These are phyloP conservation scores for Abrus precatorius DNA, from an alignment of 306 rosid genomes.

Conservation along the genomic window DNA sequence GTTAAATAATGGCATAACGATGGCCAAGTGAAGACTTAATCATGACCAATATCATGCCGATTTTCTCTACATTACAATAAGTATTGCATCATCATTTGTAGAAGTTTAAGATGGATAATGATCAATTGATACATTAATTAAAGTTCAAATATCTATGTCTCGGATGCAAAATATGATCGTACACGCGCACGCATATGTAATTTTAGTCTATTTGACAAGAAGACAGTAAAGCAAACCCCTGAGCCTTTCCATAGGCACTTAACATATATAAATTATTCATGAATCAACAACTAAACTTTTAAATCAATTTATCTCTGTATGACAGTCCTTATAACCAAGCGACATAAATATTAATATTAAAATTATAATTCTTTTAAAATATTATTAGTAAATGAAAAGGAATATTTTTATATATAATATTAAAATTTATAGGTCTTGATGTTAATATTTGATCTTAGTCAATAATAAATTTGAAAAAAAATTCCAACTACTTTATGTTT, in stretches of 20 bases:
- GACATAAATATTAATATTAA: background rate
- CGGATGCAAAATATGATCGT: slow-evolving; percentile 14
- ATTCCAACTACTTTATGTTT: background rate
- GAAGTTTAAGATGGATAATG: slow-evolving; percentile 13
- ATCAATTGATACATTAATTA: slow-evolving; percentile 21
- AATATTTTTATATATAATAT: background rate
- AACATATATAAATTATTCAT: background rate
- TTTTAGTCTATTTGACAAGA: slow-evolving; percentile 1
- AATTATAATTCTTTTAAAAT: background rate
- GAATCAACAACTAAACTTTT: background rate
- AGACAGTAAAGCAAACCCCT: slow-evolving; percentile 28
- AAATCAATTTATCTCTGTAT: background rate
- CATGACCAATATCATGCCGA: background rate
- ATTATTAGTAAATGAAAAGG: background rate
- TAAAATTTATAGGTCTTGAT: background rate
- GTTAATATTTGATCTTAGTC: slow-evolving; percentile 9
- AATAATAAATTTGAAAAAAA: background rate
- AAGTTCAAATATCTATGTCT: slow-evolving; percentile 17
- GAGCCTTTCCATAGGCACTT: background rate
- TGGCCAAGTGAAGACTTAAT: slow-evolving; percentile 16
- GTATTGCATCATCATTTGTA: slow-evolving; percentile 6
- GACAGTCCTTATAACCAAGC: background rate
- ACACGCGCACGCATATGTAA: background rate
- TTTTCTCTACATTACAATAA: background rate
- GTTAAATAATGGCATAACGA: background rate